phyloP scores from a whole-genome alignment of 345 rosid species.

The Eucalyptus marginata region DNA sequence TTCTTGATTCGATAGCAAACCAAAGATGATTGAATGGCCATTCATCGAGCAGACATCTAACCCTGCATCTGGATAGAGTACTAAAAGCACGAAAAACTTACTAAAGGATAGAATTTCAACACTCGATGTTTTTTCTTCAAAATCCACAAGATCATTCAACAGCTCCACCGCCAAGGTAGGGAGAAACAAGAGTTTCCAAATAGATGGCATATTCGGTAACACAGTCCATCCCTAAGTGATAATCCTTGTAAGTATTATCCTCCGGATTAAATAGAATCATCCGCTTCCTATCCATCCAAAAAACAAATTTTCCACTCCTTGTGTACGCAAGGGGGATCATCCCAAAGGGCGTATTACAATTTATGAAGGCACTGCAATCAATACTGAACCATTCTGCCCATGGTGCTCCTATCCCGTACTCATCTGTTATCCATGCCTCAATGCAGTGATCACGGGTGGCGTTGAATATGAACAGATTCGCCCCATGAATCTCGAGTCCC shows the following conservation, averaged over 20 bases:
- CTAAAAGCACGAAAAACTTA: too few relatives aligned
- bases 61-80: too few relatives aligned
- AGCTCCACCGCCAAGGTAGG: neutral
- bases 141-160: too few relatives aligned
- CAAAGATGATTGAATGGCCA: too few relatives aligned
- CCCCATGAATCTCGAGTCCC: too few relatives aligned
- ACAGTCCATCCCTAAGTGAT: neutral
- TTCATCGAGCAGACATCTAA: too few relatives aligned
- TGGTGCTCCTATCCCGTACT: neutral
- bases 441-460: too few relatives aligned
- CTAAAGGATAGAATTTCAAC: too few relatives aligned
- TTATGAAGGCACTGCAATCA: neutral
- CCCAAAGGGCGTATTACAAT: too few relatives aligned
- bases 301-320: neutral
- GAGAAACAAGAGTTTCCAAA: neutral
- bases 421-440: neutral
- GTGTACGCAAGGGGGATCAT: neutral
- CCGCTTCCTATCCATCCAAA: accelerated
- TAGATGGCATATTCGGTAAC: neutral
- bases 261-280: neutral
- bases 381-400: neutral
- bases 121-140: too few relatives aligned
- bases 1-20: too few relatives aligned
- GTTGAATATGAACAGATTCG: neutral
- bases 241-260: neutral